phyloP scores from a whole-genome alignment of 2,329 filamentous ascomycete genomes.

The Venturia effusa region DNA sequence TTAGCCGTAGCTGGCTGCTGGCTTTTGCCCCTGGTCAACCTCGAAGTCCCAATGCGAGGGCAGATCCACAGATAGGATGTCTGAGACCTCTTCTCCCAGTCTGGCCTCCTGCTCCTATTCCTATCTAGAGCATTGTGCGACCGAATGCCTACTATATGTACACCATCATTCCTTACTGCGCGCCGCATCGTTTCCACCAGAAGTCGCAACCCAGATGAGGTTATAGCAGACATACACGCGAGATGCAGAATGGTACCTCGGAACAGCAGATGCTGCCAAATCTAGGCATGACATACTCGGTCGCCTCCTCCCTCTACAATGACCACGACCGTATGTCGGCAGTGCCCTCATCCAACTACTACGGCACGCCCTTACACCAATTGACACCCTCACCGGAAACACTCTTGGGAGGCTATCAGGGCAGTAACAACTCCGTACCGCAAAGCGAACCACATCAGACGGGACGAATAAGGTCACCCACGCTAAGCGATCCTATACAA shows the following conservation, averaged over 20 bases:
- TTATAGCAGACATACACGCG: neutral
- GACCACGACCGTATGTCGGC: neutral
- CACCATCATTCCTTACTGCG: neutral
- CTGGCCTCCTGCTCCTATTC: neutral
- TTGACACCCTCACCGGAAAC: slow-evolving; percentile 7
- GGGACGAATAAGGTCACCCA: neutral
- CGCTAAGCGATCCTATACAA: slow-evolving; percentile 49
- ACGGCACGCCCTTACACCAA: neutral
- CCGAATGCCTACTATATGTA: neutral
- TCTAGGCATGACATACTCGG: slow-evolving; percentile 1
- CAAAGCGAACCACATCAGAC: neutral
- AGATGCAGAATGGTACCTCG: slow-evolving; percentile 10
- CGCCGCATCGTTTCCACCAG: neutral
- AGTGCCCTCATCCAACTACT: neutral
- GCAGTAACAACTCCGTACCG: neutral
- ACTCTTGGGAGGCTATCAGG: slow-evolving; percentile 9
- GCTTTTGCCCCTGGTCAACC: neutral
- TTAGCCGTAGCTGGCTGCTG: neutral
- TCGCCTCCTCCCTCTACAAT: slow-evolving; percentile 3
- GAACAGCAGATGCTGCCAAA: slow-evolving; percentile 3
- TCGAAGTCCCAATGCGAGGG: neutral
- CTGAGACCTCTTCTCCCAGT: neutral
- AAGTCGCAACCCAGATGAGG: neutral
- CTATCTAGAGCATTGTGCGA: neutral
- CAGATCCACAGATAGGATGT: neutral